Base-by-base conservation (phyloP, 1,139 yeast species). In the Chernovozyma sophiae-reginae region DNA sequence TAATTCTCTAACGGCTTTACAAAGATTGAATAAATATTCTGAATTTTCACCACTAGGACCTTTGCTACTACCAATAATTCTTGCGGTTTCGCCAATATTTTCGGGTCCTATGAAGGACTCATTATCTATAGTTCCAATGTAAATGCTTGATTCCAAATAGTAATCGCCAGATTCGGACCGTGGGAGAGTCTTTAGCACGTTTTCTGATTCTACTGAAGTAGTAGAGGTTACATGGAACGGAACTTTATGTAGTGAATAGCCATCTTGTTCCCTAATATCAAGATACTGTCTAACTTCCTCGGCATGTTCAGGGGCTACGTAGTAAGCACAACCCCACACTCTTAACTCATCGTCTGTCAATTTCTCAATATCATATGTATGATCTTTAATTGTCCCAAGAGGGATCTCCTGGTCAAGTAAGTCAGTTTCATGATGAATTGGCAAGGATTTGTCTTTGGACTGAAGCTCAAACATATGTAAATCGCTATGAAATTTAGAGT, bases 31-130 rank as follows among this genome's bases (percentile, higher is more conserved):
- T 43, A 90, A 60, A 53, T 90, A 90, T 51, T 86, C 95, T 33
- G 64, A 59, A 54, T 90, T 90, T 16, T 70, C 68, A 0, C 97
- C 97, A 50, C 94, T 82, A 5, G 95, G 94, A 0, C 97, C 97
- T 4, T 50, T 52, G 15, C 85, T 67, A 0, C 49, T 47, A 15
- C 66, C 61, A 19, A 90, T 86, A 10, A 76, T 71, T 7, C 49
- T 43, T 0, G 95, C 95, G 0, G 96, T 81, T 0, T 58, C 58
- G 4, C 57, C 57, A 0, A 77, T 51, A 1, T 63, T 56, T 47
- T 86, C 96, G 0, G 95, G 94, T 0, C 97, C 97, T 1, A 86
- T 69, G 55, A 87, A 90, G 5, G 95, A 86, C 37, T 69, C 82
- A 51, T 89, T 89, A 14, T 77, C 83, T 1, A 81, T 74, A 2